A percentile compares a stretch with the other conserved stretches of the same genome.
Conservation (phyloP, 2,329 filamentous ascomycete genomes). For the Graphium sp. region DNA sequence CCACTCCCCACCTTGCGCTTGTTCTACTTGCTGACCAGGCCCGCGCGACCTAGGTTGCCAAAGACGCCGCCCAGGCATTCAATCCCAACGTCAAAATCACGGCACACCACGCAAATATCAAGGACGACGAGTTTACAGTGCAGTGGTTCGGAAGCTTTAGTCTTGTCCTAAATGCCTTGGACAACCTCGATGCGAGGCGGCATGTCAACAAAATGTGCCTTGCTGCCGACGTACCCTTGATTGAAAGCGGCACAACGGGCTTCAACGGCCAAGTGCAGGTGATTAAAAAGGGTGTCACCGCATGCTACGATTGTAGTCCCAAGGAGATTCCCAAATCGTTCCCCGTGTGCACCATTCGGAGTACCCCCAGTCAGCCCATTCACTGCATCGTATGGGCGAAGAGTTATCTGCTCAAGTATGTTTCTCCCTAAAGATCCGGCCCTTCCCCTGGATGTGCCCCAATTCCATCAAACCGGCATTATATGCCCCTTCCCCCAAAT, state of each 20-base stretch:
- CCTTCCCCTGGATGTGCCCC: no score
- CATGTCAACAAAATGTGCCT: slow-evolving; percentile 98
- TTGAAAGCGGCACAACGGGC: slow-evolving; percentile 93
- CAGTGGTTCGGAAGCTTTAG: slow-evolving; percentile 74
- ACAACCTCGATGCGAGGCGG: slow-evolving; percentile 83
- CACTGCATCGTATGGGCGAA: slow-evolving; percentile 99
- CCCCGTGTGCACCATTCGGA: slow-evolving; percentile 92
- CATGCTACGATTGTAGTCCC: slow-evolving; percentile 87
- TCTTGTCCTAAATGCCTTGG: slow-evolving; percentile 89
- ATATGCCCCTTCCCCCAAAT: no score
- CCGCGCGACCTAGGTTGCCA: slow-evolving; percentile 82
- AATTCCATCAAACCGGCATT: no score
- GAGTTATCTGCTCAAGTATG: slow-evolving; percentile 72
- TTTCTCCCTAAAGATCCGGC: slow-evolving; percentile 8
- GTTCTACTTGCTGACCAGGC: no score
- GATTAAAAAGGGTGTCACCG: slow-evolving; percentile 80
- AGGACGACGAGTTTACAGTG: slow-evolving; percentile 71
- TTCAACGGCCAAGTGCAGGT: slow-evolving; percentile 97
- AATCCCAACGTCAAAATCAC: slow-evolving; percentile 77
- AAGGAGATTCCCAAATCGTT: slow-evolving; percentile 89
- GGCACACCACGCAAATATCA: slow-evolving; percentile 90
- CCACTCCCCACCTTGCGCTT: no score
- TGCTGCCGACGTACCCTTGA: slow-evolving; percentile 73
- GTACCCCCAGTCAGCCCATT: slow-evolving; percentile 88
- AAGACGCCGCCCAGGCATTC: slow-evolving; percentile 78